Percentiles rank a stretch among this genome's conserved stretches.
phyloP scores from a whole-genome alignment of 768 basidiomycete genomes.

The Leccinum rimulosum region DNA sequence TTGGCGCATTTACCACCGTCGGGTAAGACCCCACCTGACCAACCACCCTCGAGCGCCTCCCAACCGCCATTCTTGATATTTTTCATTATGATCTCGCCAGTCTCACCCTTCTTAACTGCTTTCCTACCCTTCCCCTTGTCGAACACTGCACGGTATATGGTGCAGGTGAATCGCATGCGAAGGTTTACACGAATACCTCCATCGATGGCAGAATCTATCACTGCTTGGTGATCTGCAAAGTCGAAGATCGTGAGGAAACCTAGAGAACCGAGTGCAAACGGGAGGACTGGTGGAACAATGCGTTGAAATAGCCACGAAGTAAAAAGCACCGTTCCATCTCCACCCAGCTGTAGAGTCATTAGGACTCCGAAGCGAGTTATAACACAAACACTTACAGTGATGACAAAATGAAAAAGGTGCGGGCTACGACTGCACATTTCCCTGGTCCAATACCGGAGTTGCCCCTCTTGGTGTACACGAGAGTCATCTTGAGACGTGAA shows the following conservation, averaged over 20 bases:
- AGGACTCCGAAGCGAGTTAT: slow-evolving; percentile 4
- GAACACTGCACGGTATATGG: slow-evolving; percentile 89
- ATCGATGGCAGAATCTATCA: slow-evolving; percentile 87
- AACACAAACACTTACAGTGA: slow-evolving; percentile 66
- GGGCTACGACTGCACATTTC: slow-evolving; percentile 91
- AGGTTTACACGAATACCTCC: slow-evolving; percentile 95
- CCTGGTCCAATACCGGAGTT: slow-evolving; percentile 95
- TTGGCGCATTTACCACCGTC: slow-evolving; percentile 53
- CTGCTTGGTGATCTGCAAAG: slow-evolving; percentile 78
- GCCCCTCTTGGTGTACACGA: slow-evolving; percentile 65
- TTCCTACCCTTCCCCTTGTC: slow-evolving; percentile 67
- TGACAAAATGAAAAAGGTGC: slow-evolving; percentile 95
- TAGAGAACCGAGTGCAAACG: slow-evolving; percentile 95
- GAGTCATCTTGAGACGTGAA: slow-evolving; percentile 41
- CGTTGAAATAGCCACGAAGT: slow-evolving; percentile 99
- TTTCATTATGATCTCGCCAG: slow-evolving; percentile 97
- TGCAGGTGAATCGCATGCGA: slow-evolving; percentile 99
- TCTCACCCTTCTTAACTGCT: slow-evolving; percentile 90
- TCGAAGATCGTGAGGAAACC: slow-evolving; percentile 98
- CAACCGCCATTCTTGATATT: slow-evolving; percentile 88
- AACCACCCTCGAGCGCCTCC: slow-evolving; percentile 92
- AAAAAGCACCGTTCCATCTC: slow-evolving; percentile 97
- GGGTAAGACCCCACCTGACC: slow-evolving; percentile 42
- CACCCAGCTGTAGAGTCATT: slow-evolving; percentile 69
- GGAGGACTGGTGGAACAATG: slow-evolving; percentile 96